These are phyloP conservation scores for Myrmaecium sp. DNA, from an alignment of 2,329 filamentous ascomycete species.

Conservation along the genomic window DNA sequence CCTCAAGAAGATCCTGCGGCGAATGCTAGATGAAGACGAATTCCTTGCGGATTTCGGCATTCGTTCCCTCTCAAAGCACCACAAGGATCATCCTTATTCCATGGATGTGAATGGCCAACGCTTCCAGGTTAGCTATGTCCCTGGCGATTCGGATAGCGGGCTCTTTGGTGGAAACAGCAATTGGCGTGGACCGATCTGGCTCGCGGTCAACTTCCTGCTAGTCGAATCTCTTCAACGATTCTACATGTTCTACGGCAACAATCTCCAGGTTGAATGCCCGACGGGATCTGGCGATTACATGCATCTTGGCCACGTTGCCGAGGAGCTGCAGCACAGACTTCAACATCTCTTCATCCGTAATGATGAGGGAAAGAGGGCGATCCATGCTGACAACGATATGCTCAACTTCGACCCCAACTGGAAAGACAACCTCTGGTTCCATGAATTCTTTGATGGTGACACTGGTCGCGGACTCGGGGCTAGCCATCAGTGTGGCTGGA, in stretches of 20 bases:
- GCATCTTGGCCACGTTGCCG: conserved; percentile 87
- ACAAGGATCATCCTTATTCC: conserved; percentile 76
- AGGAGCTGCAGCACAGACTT: conserved; percentile 86
- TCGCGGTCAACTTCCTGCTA: conserved; percentile 87
- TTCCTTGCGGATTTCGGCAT: conserved; percentile 86
- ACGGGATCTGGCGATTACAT: conserved; percentile 86
- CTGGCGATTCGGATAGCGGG: conserved; percentile 90
- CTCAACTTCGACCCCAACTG: conserved; percentile 86
- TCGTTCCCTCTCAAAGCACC: conserved; percentile 77
- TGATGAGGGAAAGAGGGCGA: conserved; percentile 72
- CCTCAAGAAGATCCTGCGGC: conserved; percentile 71
- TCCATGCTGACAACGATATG: conserved; percentile 70
- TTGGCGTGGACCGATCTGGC: conserved; percentile 89
- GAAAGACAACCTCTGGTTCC: conserved; percentile 90
- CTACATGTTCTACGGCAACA: conserved; percentile 87
- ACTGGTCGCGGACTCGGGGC: conserved; percentile 76
- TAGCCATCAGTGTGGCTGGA: conserved; percentile 94
- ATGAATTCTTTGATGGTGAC: conserved; percentile 95
- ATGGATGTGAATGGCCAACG: conserved; percentile 92
- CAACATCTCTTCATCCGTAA: conserved; percentile 79
- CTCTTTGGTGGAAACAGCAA: conserved; percentile 96
- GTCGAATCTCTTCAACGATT: conserved; percentile 90
- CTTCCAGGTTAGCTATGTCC: conserved; percentile 77
- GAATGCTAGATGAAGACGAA: conserved; percentile 88
- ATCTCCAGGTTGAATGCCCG: conserved; percentile 81